A percentile compares a stretch with the other conserved stretches of the same genome.
Conservation (phyloP, 208 protist genomes). For the Crithidia acanthocephali region DNA sequence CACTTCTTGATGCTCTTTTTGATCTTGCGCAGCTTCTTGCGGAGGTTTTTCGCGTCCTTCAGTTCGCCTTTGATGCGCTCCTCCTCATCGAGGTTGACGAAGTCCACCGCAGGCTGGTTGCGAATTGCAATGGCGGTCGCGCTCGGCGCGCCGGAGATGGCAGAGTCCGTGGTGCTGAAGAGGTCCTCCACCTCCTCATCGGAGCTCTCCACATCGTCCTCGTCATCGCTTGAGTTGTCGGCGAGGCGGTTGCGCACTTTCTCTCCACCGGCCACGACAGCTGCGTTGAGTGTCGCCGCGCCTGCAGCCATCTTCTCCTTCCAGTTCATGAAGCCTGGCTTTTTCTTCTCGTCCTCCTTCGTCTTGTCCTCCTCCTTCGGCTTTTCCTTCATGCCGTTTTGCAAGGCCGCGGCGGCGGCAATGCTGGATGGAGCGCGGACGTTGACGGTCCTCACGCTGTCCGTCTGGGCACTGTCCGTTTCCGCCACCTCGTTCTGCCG, state of each 20-base stretch:
- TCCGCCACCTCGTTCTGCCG: constrained; percentile 2
- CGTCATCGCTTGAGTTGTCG: constrained; percentile 31
- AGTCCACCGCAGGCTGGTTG: constrained; percentile 35
- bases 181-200: constrained; percentile 37
- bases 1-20: constrained; percentile 38
- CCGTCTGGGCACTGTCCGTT: neutral
- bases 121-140: constrained; percentile 41
- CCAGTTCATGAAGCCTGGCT: constrained; percentile 9
- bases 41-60: constrained; percentile 34
- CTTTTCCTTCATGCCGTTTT: constrained; percentile 1
- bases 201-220: constrained; percentile 29
- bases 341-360: constrained; percentile 12
- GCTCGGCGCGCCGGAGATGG: constrained; percentile 17
- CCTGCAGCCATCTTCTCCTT: constrained; percentile 28
- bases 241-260: constrained; percentile 13
- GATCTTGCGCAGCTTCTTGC: constrained; percentile 38
- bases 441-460: constrained; percentile 13
- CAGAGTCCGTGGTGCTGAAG: constrained; percentile 12
- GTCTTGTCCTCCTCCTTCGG: neutral
- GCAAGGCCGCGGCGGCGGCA: neutral
- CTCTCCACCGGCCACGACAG: constrained; percentile 7
- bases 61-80: constrained; percentile 32
- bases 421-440: constrained; percentile 5
- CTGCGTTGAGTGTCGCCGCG: constrained; percentile 23
- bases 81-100: constrained; percentile 42